Evolutionary conservation across 768 basidiomycete species (phyloP), one percentile per base, ranked within the genome.

Genomic region (Suillus occidentalis): DNA sequence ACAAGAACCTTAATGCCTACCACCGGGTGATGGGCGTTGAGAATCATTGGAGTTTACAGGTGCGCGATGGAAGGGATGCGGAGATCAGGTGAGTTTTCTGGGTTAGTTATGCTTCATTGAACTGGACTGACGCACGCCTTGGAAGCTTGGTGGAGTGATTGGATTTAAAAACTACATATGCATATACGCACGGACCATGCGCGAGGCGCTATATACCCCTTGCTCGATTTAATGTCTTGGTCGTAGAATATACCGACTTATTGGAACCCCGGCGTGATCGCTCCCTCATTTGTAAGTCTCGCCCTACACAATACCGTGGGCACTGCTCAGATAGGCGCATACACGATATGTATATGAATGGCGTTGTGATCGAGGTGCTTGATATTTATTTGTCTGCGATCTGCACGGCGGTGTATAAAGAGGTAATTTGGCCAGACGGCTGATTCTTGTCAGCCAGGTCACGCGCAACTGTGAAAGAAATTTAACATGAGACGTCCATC

Each of bases 1-100:
- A 99, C 84, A 99, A 99, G 83, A 99, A 99, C 83, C 80, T 99
- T 68, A 99, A 99, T 74, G 93, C 89, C 0, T 99, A 89, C 82
- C 95, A 94, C 73, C 91, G 97, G 65, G 85, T 97, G 71, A 87
- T 91, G 52, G 95, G 94, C 37, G 87, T 97, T 34, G 80, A 85
- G 20, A 91, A 85, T 70, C 97, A 98, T 71, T 82, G 82, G n/a
- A 90, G 89, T 9, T 89, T 93, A 70, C 90, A 90, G 68, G 86
- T 90, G 68, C 72, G 72, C 20, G 76, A 77, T 39, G 68, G 63
- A 3, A 69, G 68, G 10, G 74, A 72, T 50, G 22, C 49, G 13
- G 49, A 50, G 28, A 22, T 57, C 18, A 57, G 56, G 56, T 57
- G 22, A 39, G 56, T 22, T 8, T 14, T 14, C 2, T 7, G 0